Evolutionary conservation across 140 eudicot genomes (phyloP).

Genomic region (Erigeron philadelphicus): DNA sequence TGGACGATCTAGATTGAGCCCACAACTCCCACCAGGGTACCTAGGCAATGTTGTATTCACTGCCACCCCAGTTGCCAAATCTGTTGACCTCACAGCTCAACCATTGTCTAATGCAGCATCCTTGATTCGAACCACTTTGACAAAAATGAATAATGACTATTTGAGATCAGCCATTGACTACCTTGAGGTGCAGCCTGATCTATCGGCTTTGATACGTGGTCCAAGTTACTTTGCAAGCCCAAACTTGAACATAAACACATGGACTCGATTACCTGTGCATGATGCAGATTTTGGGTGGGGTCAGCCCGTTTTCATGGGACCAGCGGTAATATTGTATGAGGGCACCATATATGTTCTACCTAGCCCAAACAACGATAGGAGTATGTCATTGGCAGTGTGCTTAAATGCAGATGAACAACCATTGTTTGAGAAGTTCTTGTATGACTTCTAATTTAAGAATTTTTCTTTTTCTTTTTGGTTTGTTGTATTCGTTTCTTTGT

Average conservation of each 20-base stretch:
- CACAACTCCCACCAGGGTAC: constrained; percentile 52
- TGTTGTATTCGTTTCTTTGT: constrained; percentile 6
- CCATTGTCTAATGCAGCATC: constrained; percentile 36
- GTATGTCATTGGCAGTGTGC: constrained; percentile 47
- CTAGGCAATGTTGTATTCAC: constrained; percentile 56
- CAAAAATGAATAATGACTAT: constrained; percentile 46
- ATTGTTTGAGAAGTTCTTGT: constrained; percentile 38
- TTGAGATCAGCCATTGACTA: constrained; percentile 52
- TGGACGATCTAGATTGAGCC: constrained; percentile 46
- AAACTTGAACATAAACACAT: constrained; percentile 48
- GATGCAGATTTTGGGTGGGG: constrained; percentile 70
- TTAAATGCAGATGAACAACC: constrained; percentile 38
- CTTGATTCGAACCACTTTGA: constrained; percentile 40
- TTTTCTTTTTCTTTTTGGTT: not conserved
- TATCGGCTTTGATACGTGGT: constrained; percentile 47
- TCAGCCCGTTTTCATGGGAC: constrained; percentile 51
- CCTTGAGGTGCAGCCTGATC: constrained; percentile 47
- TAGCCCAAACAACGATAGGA: constrained; percentile 49
- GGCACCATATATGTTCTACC: constrained; percentile 52
- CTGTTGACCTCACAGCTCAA: constrained; percentile 32
- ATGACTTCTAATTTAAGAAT: constrained; percentile 27
- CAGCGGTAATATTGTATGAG: constrained; percentile 48
- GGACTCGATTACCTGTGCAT: constrained; percentile 47
- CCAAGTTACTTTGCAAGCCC: constrained; percentile 50
- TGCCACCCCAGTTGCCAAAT: constrained; percentile 40